A percentile compares a stretch with the other conserved stretches of the same genome.
phyloP scores from a whole-genome alignment of 305 asterid genomes.

The Solanum aculeatissimum region DNA sequence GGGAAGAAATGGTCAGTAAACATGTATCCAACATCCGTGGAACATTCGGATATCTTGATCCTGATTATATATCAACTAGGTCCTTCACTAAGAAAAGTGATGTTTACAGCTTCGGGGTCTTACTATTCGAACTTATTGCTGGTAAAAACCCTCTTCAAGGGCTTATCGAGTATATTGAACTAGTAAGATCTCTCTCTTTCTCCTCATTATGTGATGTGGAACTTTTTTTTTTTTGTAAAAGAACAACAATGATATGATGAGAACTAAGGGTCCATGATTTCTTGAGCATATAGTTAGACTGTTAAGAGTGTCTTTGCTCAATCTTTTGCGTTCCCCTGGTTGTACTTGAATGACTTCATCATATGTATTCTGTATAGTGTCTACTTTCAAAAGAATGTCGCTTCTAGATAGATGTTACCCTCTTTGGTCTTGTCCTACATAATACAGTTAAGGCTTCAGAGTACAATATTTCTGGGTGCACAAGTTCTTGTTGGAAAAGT shows the following conservation, averaged over 20 bases:
- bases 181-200: conserved; percentile 32
- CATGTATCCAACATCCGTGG: conserved; percentile 60
- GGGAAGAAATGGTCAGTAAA: conserved; percentile 65
- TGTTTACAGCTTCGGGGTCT: conserved; percentile 75
- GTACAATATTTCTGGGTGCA: not conserved
- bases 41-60: conserved; percentile 87
- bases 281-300: not conserved
- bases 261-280: not conserved
- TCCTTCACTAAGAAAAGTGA: conserved; percentile 77
- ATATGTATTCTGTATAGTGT: not conserved
- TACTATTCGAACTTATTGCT: conserved; percentile 77
- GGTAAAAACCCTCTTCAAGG: conserved; percentile 89
- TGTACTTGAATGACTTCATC: not conserved
- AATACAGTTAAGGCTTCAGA: not conserved
- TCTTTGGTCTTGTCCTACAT: not conserved
- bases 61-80: conserved; percentile 77
- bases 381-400: not conserved
- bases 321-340: not conserved
- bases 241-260: not conserved
- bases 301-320: not conserved
- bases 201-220: not conserved
- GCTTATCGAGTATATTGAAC: conserved; percentile 69
- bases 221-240: not conserved
- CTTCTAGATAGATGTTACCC: not conserved
- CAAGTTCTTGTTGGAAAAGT: not conserved